Conservation (phyloP, 148 eudicot genomes). For the Diospyros lotus region DNA sequence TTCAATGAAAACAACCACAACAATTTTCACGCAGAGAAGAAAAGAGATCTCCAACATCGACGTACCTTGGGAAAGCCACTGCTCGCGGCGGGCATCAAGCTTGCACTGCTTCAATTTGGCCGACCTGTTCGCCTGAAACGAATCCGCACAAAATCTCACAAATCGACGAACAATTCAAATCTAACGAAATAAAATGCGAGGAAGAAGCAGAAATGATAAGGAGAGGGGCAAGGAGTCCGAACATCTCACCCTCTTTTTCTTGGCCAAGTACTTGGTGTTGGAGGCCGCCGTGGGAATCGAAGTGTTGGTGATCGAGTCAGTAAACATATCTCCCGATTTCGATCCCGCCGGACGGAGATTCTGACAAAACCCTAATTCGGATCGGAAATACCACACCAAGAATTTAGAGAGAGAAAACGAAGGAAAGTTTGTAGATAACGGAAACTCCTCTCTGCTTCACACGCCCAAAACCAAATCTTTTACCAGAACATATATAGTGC, state of each 20-base stretch:
- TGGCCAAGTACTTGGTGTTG: slow-evolving; percentile 58
- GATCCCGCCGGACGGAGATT: slow-evolving; percentile 9
- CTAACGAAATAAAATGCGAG: neutral
- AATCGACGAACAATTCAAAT: too few relatives aligned
- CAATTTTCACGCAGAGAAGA: too few relatives aligned
- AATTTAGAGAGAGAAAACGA: slow-evolving; percentile 11
- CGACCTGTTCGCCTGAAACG: slow-evolving; percentile 62
- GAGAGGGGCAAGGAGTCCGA: neutral
- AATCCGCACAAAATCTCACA: too few relatives aligned
- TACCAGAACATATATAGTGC: neutral
- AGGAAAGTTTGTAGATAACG: slow-evolving; percentile 41
- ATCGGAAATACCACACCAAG: slow-evolving; percentile 12
- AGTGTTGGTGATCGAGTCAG: slow-evolving; percentile 68
- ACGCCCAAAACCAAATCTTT: neutral
- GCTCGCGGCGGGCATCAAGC: slow-evolving; percentile 91
- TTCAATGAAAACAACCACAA: too few relatives aligned
- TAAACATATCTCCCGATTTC: slow-evolving; percentile 35
- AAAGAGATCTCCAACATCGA: neutral
- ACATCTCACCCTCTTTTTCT: slow-evolving; percentile 71
- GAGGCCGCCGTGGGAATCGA: slow-evolving; percentile 51
- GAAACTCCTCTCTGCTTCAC: slow-evolving; percentile 59
- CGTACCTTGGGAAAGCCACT: slow-evolving; percentile 93
- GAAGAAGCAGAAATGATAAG: neutral
- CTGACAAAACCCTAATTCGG: slow-evolving; percentile 28
- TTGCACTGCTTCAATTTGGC: slow-evolving; percentile 95